A percentile compares a stretch with the other conserved stretches of the same genome.
phyloP scores from a whole-genome alignment of 305 asterid species.

The Withania somnifera region DNA sequence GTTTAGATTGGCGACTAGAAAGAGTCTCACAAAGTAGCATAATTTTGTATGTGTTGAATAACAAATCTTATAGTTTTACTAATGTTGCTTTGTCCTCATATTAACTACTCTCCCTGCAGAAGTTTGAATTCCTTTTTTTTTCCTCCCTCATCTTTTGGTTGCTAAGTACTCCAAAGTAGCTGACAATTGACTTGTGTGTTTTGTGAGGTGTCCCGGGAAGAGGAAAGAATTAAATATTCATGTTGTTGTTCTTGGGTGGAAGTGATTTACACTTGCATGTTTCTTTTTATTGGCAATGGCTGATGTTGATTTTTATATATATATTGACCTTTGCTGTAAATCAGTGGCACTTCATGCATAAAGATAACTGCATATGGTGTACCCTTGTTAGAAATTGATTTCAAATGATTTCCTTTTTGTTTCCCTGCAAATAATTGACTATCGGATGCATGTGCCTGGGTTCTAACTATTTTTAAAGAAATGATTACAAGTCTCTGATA shows the following conservation, averaged over 20 bases:
- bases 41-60: not conserved
- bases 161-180: not conserved
- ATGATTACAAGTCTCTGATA: not conserved
- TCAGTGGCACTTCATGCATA: not conserved
- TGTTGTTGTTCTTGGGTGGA: not conserved
- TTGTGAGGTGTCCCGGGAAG: not conserved
- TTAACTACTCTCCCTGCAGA: not conserved
- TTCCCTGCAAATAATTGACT: not conserved
- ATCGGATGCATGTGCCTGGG: not conserved
- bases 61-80: not conserved
- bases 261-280: not conserved
- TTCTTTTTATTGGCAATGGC: not conserved
- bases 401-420: not conserved
- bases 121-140: not conserved
- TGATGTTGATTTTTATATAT: not conserved
- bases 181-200: not conserved
- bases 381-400: not conserved
- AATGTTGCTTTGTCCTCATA: not conserved
- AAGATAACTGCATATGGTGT: not conserved
- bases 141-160: not conserved
- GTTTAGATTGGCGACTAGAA: not conserved
- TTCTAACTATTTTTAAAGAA: not conserved
- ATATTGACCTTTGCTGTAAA: not conserved
- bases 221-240: not conserved
- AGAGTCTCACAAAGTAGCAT: not conserved